These are phyloP conservation scores for Niebla homalea DNA, from an alignment of 495 filamentous ascomycete species.

Conservation along the genomic window DNA sequence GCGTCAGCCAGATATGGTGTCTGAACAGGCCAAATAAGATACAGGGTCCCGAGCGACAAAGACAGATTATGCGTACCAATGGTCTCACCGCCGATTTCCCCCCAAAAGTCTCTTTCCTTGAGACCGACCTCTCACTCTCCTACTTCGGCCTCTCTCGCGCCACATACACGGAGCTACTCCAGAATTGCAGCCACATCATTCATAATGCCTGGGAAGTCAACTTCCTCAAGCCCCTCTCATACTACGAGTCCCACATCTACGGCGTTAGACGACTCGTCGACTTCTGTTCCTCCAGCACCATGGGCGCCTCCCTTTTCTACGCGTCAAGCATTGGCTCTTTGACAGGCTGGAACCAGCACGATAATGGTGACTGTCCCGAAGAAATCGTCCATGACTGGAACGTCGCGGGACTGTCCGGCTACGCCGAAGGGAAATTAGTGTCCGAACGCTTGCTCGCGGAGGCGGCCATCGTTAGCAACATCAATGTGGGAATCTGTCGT, in stretches of 20 bases:
- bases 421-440: constrained; percentile 25
- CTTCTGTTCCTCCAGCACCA: constrained; percentile 31
- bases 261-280: constrained; percentile 41
- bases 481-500: constrained; percentile 35
- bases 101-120: constrained; percentile 43
- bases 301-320: constrained; percentile 38
- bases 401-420: constrained; percentile 28
- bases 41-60: neutral
- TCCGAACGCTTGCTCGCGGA: constrained; percentile 35
- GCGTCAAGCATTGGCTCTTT: constrained; percentile 34
- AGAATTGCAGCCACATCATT: constrained; percentile 35
- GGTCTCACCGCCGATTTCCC: constrained; percentile 33
- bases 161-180: constrained; percentile 26
- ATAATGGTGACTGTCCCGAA: neutral
- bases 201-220: constrained; percentile 54
- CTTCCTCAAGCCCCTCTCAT: constrained; percentile 43
- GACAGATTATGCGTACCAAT: constrained; percentile 5
- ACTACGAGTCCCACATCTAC: constrained; percentile 41
- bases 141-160: constrained; percentile 31
- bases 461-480: constrained; percentile 22
- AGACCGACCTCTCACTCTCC: constrained; percentile 30
- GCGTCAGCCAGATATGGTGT: neutral
- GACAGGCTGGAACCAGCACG: constrained; percentile 26
- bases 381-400: constrained; percentile 20
- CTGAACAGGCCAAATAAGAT: neutral